Percentiles rank a stretch among this genome's conserved stretches.
phyloP scores from a whole-genome alignment of 257 asterid genomes.

The Prunella vulgaris region DNA sequence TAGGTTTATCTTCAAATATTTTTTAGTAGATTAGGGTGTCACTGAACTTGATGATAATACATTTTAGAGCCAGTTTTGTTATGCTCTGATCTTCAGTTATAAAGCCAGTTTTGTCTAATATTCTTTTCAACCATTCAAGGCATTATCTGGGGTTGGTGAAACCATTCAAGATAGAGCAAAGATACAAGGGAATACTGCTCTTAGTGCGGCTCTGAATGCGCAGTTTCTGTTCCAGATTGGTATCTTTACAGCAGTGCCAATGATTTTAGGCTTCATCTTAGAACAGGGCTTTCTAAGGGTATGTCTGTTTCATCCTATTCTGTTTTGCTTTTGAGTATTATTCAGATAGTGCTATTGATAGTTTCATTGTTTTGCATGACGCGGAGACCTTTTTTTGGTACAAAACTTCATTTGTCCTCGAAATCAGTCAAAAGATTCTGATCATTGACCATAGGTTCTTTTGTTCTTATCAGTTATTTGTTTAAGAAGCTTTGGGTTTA shows the following conservation, averaged over 20 bases:
- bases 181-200: slow-evolving; percentile 53
- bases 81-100: not conserved
- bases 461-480: no score
- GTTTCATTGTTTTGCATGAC: not conserved
- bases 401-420: no score
- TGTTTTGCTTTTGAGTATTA: not conserved
- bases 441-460: no score
- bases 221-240: slow-evolving; percentile 98
- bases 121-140: slow-evolving; percentile 43
- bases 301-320: slow-evolving; percentile 20
- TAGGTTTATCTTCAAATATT: not conserved
- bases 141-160: slow-evolving; percentile 95
- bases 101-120: slow-evolving; percentile 10
- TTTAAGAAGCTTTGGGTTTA: no score
- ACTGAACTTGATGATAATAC: slow-evolving; percentile 5
- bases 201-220: slow-evolving; percentile 82
- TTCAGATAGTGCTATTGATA: not conserved
- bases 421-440: no score
- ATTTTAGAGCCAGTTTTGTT: not conserved
- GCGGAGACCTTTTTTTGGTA: not conserved
- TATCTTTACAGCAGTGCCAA: slow-evolving; percentile 84
- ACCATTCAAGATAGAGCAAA: slow-evolving; percentile 50
- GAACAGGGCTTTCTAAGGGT: slow-evolving; percentile 96
- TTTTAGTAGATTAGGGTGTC: slow-evolving; percentile 11
- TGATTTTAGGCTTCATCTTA: slow-evolving; percentile 87